phyloP scores from a whole-genome alignment of 2,329 filamentous ascomycete species.

The Ophiostoma fasciatum region DNA sequence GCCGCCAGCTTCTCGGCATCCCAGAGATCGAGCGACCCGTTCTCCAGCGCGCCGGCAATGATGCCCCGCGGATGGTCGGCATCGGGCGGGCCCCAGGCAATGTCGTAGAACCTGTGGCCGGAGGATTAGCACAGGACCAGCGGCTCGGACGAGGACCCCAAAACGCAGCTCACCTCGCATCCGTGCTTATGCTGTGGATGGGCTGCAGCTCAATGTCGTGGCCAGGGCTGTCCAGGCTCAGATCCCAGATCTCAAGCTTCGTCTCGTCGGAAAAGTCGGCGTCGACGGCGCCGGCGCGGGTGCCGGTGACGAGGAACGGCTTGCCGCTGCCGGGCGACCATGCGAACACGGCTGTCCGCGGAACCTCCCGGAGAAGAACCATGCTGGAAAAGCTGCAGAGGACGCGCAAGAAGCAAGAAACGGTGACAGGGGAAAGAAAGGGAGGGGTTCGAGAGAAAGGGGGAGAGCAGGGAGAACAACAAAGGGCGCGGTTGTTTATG shows the following conservation, averaged over 20 bases:
- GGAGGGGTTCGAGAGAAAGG: background rate
- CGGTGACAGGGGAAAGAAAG: background rate
- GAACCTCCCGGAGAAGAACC: conserved; percentile 94
- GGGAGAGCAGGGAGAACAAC: conserved; percentile 1
- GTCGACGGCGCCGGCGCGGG: conserved; percentile 85
- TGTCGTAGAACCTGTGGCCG: conserved; percentile 71
- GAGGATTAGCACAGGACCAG: conserved; percentile 7
- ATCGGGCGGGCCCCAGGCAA: conserved; percentile 80
- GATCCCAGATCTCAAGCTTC: conserved; percentile 90
- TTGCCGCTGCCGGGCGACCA: conserved; percentile 75
- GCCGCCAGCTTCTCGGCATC: conserved; percentile 58
- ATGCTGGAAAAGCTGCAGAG: conserved; percentile 46
- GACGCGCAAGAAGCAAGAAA: background rate
- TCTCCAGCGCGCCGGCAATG: conserved; percentile 90
- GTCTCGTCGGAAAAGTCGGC: conserved; percentile 97
- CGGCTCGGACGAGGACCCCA: background rate
- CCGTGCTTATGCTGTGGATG: conserved; percentile 66
- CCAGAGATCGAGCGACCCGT: conserved; percentile 86
- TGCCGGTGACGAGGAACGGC: conserved; percentile 83
- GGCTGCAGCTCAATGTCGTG: conserved; percentile 75
- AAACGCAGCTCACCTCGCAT: conserved; percentile 55
- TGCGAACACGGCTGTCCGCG: conserved; percentile 90
- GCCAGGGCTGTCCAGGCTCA: conserved; percentile 63
- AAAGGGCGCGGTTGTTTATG: background rate
- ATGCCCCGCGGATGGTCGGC: conserved; percentile 70